phyloP scores from a whole-genome alignment of 2,329 filamentous ascomycete genomes.

The Stagonosporopsis vannaccii region DNA sequence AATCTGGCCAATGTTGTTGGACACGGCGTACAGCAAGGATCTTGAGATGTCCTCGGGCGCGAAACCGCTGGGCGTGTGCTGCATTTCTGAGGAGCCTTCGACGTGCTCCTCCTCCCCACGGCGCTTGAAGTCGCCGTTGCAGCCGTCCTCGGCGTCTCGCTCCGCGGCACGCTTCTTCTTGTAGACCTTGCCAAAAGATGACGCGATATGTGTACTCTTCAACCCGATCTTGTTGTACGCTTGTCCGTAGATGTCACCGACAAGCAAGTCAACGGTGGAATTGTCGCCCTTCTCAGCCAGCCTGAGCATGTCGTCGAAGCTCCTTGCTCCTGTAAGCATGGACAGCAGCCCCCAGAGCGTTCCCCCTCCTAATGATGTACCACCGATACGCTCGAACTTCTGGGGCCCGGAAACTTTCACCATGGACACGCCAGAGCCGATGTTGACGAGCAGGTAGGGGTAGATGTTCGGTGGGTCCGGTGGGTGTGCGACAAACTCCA shows the following conservation, averaged over 20 bases:
- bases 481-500: constrained; percentile 81
- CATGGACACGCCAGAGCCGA: constrained; percentile 95
- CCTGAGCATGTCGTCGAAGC: constrained; percentile 97
- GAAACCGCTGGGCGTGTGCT: constrained; percentile 62
- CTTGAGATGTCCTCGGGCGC: constrained; percentile 84
- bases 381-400: constrained; percentile 88
- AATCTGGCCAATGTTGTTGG: constrained; percentile 97
- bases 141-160: constrained; percentile 74
- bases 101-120: constrained; percentile 46
- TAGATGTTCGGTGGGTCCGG: constrained; percentile 74
- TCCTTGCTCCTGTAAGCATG: constrained; percentile 87
- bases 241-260: constrained; percentile 96
- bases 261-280: constrained; percentile 90
- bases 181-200: constrained; percentile 96
- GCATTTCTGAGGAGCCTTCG: constrained; percentile 37
- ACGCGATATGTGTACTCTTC: constrained; percentile 94
- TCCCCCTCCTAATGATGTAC: constrained; percentile 93
- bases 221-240: constrained; percentile 96
- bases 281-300: constrained; percentile 94
- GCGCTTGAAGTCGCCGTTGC: constrained; percentile 58
- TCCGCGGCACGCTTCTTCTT: constrained; percentile 89
- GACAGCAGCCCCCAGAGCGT: constrained; percentile 96
- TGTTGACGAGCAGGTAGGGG: constrained; percentile 97
- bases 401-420: constrained; percentile 93
- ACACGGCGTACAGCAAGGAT: constrained; percentile 90